These are phyloP conservation scores for Kodamaea alishanica DNA, from an alignment of 1,139 yeast genomes.

Conservation along the genomic window DNA sequence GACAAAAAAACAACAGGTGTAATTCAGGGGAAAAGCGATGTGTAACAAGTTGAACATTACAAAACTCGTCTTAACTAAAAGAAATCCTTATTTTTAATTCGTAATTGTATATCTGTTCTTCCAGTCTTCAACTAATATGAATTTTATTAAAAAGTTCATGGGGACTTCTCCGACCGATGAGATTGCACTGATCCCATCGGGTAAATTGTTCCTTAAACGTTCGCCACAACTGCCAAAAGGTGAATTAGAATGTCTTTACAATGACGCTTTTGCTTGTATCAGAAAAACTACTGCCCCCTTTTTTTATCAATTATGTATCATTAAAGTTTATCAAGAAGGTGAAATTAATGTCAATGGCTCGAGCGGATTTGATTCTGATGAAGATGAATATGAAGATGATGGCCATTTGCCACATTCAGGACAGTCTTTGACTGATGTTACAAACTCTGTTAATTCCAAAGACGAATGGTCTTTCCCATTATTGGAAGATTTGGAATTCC, in stretches of 20 bases:
- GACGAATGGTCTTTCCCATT: slow-evolving; percentile 72
- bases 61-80: too few species aligned
- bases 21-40: too few species aligned
- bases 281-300: slow-evolving; percentile 64
- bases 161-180: slow-evolving; percentile 63
- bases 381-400: slow-evolving; percentile 49
- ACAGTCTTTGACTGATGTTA: slow-evolving; percentile 21
- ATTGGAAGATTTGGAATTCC: slow-evolving; percentile 55
- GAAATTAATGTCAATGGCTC: slow-evolving; percentile 44
- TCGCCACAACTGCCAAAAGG: slow-evolving; percentile 82
- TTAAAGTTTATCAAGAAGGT: slow-evolving; percentile 66
- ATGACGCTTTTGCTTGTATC: slow-evolving; percentile 74
- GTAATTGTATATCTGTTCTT: not conserved
- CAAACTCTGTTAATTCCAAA: slow-evolving; percentile 32
- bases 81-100: not conserved
- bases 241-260: slow-evolving; percentile 72
- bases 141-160: slow-evolving; percentile 69
- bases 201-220: slow-evolving; percentile 71
- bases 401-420: slow-evolving; percentile 30
- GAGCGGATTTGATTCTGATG: slow-evolving; percentile 47
- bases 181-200: slow-evolving; percentile 70
- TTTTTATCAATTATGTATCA: slow-evolving; percentile 68
- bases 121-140: slow-evolving; percentile 45
- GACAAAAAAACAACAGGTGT: too few species aligned
- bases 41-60: too few species aligned